Base-by-base conservation (phyloP, 2,329 filamentous ascomycete genomes). In the Cladophialophora psammophila region DNA sequence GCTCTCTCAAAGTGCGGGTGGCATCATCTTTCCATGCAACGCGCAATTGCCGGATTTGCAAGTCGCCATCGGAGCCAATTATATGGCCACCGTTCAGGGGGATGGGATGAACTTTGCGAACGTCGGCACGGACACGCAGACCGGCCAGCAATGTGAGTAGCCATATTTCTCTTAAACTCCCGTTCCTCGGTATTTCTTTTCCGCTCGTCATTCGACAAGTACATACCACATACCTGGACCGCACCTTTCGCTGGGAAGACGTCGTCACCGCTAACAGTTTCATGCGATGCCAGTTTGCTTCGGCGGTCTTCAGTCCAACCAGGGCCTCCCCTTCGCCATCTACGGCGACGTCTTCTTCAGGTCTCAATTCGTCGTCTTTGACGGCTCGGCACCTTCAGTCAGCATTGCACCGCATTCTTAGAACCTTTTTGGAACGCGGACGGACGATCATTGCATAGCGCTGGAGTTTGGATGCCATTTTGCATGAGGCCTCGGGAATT, bases 341-440 rank as follows among this genome's bases (percentile, higher is more conserved):
- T 84, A 84, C 63, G 87, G 87, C n/a, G 87, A 89, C 72, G 81
- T 84, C 32, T 84, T 89, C 76, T 82, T 89, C 73, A 87, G 85
- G 78, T 80, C 85, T 4, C 81, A 87, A 71, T 87, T 88, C 73
- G 86, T 87, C 54, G 86, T 87, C 64, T 90, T 90, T 74, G 80
- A 86, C 69, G 83, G 80, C 13, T 80, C 81, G 26, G 82, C 86
- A 71, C 83, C 82, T 3, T 80, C 78, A 15, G 76, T 89, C 50
- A 84, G 85, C 34, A 78, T 89, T 71, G 87, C 84, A 26, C 76
- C 80, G 40, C 80, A 81, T 58, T 55, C 66, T 40, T 61, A 61
- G 48, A 42, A 5, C 26, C 5, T 12, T 12, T 42, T 42, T 42
- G 40, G 40, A 42, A 36, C 9, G n/a, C 53, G 26, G 26, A 26